Evolutionary conservation across 306 rosid genomes (phyloP), one percentile per base, ranked within the genome.

Genomic region (Castanopsis chinensis): DNA sequence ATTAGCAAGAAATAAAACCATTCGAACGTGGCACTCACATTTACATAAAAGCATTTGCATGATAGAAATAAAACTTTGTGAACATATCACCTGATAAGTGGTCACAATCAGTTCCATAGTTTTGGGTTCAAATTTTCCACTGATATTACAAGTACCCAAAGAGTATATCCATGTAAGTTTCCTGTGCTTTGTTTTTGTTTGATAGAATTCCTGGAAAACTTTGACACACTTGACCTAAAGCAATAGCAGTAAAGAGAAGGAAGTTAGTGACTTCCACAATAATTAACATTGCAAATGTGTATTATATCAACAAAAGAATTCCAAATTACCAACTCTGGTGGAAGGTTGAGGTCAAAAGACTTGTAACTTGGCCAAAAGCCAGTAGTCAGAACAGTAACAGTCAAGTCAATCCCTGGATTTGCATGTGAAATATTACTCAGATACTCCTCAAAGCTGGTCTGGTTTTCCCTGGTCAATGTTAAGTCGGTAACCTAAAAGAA

Each of bases 351-450:
- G 72, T 91, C 92, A 81, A 83, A 94, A 23, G 97, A 91, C 80
- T 91, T 89, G 56, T 94, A 94, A 78, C 92, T 92, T 28, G 98
- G 98, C 98, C 98, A 94, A 78, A 87, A 91, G 54, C 94, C 94
- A 20, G 96, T 88, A 25, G 97, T 92, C 77, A 94, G 89, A 41
- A 94, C 94, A 45, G 94, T 91, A 37, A 92, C 97, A 3, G 97
- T 85, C 69, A 94, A 77, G 82, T 92, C 97, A 76, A 92, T 83
- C 78, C 98, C 97, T 5, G 96, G 94, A 78, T 85, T 83, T 52
- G 76, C 83, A 49, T 88, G 71, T 21, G 87, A 25, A 76, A 87
- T 81, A 12, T 49, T 67, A 32, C 55, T 71, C 51, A 94, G 91
- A 84, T 92, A 89, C 18, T 89, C 91, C 82, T 91, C 96, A 72